Evolutionary conservation across 129 eudicot species (phyloP).

Genomic region (Flaveria linearis): DNA sequence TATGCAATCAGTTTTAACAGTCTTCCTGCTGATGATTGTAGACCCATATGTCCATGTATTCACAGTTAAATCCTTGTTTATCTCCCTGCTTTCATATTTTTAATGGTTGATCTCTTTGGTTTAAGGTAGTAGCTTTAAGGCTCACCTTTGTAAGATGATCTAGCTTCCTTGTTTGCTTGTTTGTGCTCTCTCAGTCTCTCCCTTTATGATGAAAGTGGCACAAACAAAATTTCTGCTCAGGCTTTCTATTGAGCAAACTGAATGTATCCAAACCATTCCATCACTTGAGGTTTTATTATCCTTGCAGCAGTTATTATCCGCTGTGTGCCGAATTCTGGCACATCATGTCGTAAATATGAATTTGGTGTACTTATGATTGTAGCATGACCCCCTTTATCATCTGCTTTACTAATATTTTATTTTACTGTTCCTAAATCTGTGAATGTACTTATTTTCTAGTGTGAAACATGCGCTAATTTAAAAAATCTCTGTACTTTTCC

Average conservation of each 20-base stretch:
- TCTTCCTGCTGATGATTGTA: neutral
- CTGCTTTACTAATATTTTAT: slow-evolving; percentile 13
- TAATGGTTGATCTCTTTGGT: slow-evolving; percentile 8
- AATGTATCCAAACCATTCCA: neutral
- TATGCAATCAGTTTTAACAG: neutral
- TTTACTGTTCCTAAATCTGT: slow-evolving; percentile 13
- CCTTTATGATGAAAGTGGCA: neutral
- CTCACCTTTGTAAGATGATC: slow-evolving; percentile 9
- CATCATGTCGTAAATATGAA: neutral
- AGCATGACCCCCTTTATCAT: slow-evolving; percentile 9
- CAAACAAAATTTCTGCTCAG: too few species aligned
- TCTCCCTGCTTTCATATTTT: neutral
- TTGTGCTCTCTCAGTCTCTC: neutral
- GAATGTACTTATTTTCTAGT: slow-evolving; percentile 3
- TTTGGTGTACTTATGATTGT: neutral
- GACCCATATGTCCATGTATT: neutral
- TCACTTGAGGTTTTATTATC: neutral
- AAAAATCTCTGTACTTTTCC: slow-evolving; percentile 19
- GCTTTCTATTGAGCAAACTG: neutral
- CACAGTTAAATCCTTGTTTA: slow-evolving; percentile 4
- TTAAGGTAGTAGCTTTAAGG: too few species aligned
- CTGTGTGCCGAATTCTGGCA: slow-evolving; percentile 11
- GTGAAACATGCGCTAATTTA: slow-evolving; percentile 13
- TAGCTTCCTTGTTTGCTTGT: neutral
- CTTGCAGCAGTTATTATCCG: neutral